These are phyloP conservation scores for Daldinia loculata DNA, from an alignment of 495 filamentous ascomycete species.

Conservation along the genomic window DNA sequence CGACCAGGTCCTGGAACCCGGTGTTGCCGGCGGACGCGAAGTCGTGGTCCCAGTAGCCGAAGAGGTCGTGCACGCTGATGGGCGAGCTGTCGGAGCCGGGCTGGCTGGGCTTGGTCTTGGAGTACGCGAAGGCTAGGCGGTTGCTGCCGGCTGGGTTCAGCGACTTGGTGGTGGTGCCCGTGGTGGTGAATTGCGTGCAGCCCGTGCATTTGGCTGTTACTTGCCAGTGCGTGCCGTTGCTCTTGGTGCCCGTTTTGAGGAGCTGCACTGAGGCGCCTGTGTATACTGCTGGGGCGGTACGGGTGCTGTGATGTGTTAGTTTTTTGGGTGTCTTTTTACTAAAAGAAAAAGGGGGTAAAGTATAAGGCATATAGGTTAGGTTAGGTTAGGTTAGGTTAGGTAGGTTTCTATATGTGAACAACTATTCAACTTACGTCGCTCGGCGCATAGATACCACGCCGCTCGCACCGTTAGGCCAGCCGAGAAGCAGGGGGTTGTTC, in stretches of 20 bases:
- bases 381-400: too few relatives aligned
- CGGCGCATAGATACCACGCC: conserved; percentile 47
- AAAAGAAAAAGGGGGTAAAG: not conserved
- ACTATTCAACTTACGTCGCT: conserved; percentile 50
- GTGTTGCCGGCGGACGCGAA: conserved; percentile 51
- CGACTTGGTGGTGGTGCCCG: conserved; percentile 39
- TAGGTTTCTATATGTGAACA: too few relatives aligned
- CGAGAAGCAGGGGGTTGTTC: conserved; percentile 50
- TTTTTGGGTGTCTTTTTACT: not conserved
- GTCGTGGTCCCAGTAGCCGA: conserved; percentile 56
- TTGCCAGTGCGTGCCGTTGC: conserved; percentile 58
- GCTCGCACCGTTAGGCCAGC: conserved; percentile 47
- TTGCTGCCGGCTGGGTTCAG: conserved; percentile 51
- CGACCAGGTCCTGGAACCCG: conserved; percentile 48
- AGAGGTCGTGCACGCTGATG: conserved; percentile 52
- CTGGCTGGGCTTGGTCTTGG: conserved; percentile 44
- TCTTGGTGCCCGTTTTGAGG: conserved; percentile 48
- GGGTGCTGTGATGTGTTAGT: conserved; percentile 41
- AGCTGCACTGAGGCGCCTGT: conserved; percentile 45
- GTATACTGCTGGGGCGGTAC: conserved; percentile 46
- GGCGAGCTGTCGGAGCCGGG: conserved; percentile 43
- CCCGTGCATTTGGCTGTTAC: conserved; percentile 54
- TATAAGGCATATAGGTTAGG: too few relatives aligned
- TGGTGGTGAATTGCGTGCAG: conserved; percentile 49
- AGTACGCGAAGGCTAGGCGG: conserved; percentile 57